Percentiles rank a stretch among this genome's conserved stretches.
Evolutionary conservation across 495 filamentous ascomycete species (phyloP).

Genomic region (Annulohypoxylon nitens): DNA sequence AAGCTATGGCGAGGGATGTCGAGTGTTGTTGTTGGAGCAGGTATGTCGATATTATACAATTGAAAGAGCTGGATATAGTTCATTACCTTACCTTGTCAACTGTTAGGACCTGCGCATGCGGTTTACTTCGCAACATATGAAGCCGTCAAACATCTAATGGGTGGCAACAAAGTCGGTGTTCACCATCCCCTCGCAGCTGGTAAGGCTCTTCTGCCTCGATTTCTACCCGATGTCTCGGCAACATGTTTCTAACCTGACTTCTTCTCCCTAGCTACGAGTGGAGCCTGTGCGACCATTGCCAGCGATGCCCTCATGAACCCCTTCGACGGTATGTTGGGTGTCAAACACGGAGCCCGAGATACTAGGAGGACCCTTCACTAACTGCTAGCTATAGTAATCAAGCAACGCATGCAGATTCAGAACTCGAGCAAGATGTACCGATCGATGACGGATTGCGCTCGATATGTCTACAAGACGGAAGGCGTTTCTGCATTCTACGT

Average conservation of each 20-base stretch:
- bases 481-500: constrained; percentile 95
- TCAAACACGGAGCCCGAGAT: neutral
- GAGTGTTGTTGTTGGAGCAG: constrained; percentile 94
- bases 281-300: constrained; percentile 93
- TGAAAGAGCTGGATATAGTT: neutral
- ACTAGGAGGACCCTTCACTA: constrained; percentile 34
- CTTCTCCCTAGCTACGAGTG: constrained; percentile 77
- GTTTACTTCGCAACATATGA: constrained; percentile 99
- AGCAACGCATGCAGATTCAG: constrained; percentile 99
- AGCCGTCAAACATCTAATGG: constrained; percentile 93
- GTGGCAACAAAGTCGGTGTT: constrained; percentile 86
- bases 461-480: constrained; percentile 86
- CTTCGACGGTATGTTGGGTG: constrained; percentile 84
- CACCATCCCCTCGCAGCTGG: constrained; percentile 96
- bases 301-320: constrained; percentile 99
- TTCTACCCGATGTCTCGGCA: constrained; percentile 14
- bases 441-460: constrained; percentile 85
- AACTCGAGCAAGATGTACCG: constrained; percentile 87
- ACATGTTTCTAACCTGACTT: constrained; percentile 25
- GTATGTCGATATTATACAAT: constrained; percentile 67
- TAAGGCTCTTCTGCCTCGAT: constrained; percentile 55
- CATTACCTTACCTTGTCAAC: constrained; percentile 20
- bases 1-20: constrained; percentile 97
- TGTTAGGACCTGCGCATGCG: constrained; percentile 90
- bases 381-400: constrained; percentile 77